phyloP scores from a whole-genome alignment of 192 early-diverging fungal genomes.

The Linderina pennispora region DNA sequence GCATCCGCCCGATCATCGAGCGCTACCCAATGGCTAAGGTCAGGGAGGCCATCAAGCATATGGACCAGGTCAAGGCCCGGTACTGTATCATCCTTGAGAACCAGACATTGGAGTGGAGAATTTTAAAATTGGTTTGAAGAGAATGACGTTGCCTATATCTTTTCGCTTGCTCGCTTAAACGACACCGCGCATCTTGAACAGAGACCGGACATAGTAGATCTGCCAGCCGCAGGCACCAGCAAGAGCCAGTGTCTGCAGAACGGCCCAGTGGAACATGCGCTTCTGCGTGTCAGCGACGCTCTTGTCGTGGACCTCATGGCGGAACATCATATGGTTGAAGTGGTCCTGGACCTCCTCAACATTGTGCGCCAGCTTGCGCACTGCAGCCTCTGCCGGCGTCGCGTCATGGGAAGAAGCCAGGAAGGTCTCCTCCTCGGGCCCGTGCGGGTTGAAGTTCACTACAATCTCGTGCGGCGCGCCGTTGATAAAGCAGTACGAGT shows the following conservation, averaged over 20 bases:
- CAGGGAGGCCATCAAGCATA: conserved; percentile 54
- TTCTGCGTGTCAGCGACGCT: conserved; percentile 35
- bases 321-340: conserved; percentile 46
- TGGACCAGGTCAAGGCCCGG: conserved; percentile 13
- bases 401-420: conserved; percentile 26
- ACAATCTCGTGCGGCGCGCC: conserved; percentile 41
- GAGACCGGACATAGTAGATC: conserved; percentile 43
- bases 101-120: too few relatives aligned
- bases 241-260: conserved; percentile 35
- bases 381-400: conserved; percentile 33
- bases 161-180: too few relatives aligned
- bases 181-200: conserved; percentile 46
- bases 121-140: too few relatives aligned
- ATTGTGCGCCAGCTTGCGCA: conserved; percentile 42
- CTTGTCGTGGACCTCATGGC: conserved; percentile 42
- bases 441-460: conserved; percentile 45
- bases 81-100: background rate
- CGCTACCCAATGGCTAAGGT: conserved; percentile 54
- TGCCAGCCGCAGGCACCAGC: conserved; percentile 44
- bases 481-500: conserved; percentile 43
- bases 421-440: conserved; percentile 34
- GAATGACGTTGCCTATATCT: too few relatives aligned
- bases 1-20: conserved; percentile 62
- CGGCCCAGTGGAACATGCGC: conserved; percentile 42
- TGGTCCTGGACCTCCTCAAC: conserved; percentile 43